Conservation (phyloP, 116 monocot genomes). For the Thalassia testudinum region DNA sequence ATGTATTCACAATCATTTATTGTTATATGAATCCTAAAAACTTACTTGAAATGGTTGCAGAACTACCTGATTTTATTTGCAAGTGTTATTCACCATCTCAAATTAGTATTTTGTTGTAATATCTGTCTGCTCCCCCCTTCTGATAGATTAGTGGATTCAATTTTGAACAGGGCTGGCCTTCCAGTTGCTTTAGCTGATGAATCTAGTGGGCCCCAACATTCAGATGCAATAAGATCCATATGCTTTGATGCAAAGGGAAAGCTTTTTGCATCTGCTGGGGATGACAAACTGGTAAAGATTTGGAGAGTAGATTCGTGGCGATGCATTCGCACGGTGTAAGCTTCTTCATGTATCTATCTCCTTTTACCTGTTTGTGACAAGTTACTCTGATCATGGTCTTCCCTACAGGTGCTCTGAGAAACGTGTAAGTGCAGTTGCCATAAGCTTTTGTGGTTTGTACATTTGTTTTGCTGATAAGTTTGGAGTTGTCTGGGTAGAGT, state of each 20-base stretch:
- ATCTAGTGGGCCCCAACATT: constrained; percentile 40
- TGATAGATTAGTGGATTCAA: too few species aligned
- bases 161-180: constrained; percentile 23
- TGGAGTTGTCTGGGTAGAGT: constrained; percentile 73
- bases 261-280: constrained; percentile 81
- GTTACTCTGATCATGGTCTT: neutral
- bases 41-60: too few species aligned
- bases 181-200: constrained; percentile 41
- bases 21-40: too few species aligned
- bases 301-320: constrained; percentile 74
- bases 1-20: too few species aligned
- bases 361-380: neutral
- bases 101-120: too few species aligned
- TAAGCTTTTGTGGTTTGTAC: constrained; percentile 52
- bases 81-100: too few species aligned
- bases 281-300: constrained; percentile 88
- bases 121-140: constrained; percentile 5
- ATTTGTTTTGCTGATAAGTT: constrained; percentile 91
- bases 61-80: too few species aligned
- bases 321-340: constrained; percentile 65
- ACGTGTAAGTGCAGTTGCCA: constrained; percentile 67
- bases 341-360: neutral
- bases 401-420: constrained; percentile 86
- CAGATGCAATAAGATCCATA: constrained; percentile 65
- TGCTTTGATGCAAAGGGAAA: constrained; percentile 53